A percentile compares a stretch with the other conserved stretches of the same genome.
Evolutionary conservation across 305 asterid species (phyloP).

Genomic region (Solanum chacoense): DNA sequence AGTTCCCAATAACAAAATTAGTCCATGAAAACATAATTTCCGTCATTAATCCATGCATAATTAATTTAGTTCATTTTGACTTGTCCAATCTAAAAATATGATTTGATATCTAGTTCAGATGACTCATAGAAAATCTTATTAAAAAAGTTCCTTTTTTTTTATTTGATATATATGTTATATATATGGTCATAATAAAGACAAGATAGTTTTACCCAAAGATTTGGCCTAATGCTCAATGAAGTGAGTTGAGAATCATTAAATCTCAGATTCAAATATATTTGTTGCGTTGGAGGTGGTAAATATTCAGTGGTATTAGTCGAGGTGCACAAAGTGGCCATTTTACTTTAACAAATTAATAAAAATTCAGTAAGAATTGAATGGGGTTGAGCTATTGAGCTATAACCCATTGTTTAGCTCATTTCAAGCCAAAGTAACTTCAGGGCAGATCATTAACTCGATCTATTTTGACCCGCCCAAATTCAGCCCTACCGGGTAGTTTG

Average conservation of each 20-base stretch:
- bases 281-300: not conserved
- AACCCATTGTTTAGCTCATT: not conserved
- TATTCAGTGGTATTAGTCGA: not conserved
- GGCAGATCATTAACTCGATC: not conserved
- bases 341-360: not conserved
- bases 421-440: not conserved
- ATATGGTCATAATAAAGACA: not conserved
- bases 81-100: not conserved
- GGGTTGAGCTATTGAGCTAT: not conserved
- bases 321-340: not conserved
- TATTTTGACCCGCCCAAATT: not conserved
- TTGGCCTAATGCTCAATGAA: not conserved
- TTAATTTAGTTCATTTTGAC: not conserved
- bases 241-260: not conserved
- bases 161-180: not conserved
- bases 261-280: not conserved
- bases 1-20: not conserved
- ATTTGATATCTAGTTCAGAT: not conserved
- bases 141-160: not conserved
- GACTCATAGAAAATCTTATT: not conserved
- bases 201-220: not conserved
- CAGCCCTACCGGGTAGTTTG: not conserved
- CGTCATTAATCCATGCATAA: fast-evolving
- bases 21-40: not conserved
- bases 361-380: not conserved